Evolutionary conservation across 805 yeast genomes (phyloP).

Genomic region (Schwanniomyces sp.): DNA sequence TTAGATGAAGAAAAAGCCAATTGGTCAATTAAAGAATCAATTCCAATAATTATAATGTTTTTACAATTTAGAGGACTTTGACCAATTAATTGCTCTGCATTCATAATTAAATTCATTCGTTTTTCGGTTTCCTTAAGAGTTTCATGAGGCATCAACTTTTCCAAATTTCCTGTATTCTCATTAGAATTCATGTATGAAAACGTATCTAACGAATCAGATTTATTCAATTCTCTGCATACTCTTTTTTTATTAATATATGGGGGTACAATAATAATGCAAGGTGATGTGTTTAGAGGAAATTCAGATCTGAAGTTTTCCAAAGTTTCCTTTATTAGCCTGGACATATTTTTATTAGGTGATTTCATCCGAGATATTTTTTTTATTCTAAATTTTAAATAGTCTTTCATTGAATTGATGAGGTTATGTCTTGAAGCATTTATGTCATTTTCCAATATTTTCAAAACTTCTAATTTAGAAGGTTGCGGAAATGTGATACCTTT

Average conservation of each 20-base stretch:
- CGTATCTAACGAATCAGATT: background rate
- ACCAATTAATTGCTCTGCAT: conserved; percentile 15
- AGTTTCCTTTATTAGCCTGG: background rate
- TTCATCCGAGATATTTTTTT: background rate
- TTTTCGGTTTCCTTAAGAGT: background rate
- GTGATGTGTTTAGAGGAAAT: conserved; percentile 5
- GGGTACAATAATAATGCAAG: conserved; percentile 17
- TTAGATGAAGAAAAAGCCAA: conserved; percentile 11
- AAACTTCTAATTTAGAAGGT: conserved; percentile 5
- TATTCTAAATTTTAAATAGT: conserved; percentile 9
- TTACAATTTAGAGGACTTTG: conserved; percentile 5
- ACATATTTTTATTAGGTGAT: background rate
- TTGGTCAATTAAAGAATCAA: conserved; percentile 21
- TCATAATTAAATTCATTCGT: conserved; percentile 4
- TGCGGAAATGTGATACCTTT: conserved; percentile 5
- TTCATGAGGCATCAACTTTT: background rate
- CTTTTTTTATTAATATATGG: conserved; percentile 5
- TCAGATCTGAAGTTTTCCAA: conserved; percentile 5
- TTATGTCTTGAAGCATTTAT: conserved; percentile 7
- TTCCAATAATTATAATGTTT: conserved; percentile 15
- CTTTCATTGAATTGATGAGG: conserved; percentile 13
- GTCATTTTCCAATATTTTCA: conserved; percentile 10
- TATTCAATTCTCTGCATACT: conserved; percentile 2
- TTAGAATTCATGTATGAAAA: background rate
- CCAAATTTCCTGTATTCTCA: background rate